Evolutionary conservation across 345 rosid genomes (phyloP).

Genomic region (Acer saccharum): DNA sequence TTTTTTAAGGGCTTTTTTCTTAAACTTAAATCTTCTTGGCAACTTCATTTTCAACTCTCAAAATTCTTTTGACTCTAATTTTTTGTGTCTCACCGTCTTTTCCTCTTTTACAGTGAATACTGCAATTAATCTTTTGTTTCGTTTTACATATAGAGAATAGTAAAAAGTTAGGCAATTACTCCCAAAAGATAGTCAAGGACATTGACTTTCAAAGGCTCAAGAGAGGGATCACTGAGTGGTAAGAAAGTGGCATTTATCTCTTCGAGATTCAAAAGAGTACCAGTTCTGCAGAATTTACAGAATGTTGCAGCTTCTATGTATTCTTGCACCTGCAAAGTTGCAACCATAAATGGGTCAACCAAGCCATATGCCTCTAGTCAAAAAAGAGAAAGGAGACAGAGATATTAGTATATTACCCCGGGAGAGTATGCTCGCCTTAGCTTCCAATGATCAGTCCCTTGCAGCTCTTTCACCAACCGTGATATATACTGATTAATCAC

Average conservation of each 20-base stretch:
- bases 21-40: not conserved
- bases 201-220: constrained; percentile 80
- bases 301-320: constrained; percentile 95
- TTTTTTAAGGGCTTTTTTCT: not conserved
- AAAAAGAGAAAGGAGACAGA: constrained; percentile 6
- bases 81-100: not conserved
- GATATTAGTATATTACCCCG: constrained; percentile 52
- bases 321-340: constrained; percentile 75
- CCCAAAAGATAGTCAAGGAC: constrained; percentile 92
- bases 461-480: constrained; percentile 75
- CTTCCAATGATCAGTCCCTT: constrained; percentile 93
- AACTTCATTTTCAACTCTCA: not conserved
- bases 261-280: constrained; percentile 64
- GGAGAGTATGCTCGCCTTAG: constrained; percentile 89
- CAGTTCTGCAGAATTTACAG: constrained; percentile 75
- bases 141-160: constrained; percentile 1
- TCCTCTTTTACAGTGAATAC: not conserved
- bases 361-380: constrained; percentile 1
- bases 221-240: constrained; percentile 67
- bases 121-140: not conserved
- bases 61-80: not conserved
- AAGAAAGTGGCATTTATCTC: constrained; percentile 69
- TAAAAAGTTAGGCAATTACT: constrained; percentile 43
- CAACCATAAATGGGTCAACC: constrained; percentile 10
- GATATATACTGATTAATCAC: constrained; percentile 62